phyloP scores from a whole-genome alignment of 2,329 filamentous ascomycete genomes.

The Monosporascus sp. region DNA sequence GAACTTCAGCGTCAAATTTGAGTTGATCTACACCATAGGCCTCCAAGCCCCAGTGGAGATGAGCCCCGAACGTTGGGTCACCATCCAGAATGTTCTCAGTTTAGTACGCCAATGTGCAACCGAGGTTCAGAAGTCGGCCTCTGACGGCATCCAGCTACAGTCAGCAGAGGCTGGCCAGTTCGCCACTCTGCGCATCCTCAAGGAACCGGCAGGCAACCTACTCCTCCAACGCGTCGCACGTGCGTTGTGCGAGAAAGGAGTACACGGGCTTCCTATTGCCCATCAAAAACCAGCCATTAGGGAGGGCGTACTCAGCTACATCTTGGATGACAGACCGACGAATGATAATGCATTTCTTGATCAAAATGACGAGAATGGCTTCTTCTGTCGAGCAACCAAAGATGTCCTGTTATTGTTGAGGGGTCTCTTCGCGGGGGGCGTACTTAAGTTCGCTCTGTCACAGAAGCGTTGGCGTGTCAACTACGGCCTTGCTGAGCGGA shows the following conservation, averaged over 20 bases:
- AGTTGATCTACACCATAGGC: constrained; percentile 60
- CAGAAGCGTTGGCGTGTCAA: constrained; percentile 62
- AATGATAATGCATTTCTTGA: constrained; percentile 26
- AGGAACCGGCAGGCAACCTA: constrained; percentile 19
- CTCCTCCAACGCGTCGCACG: constrained; percentile 31
- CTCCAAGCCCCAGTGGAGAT: constrained; percentile 44
- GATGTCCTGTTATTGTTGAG: constrained; percentile 42
- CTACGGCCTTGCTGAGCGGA: constrained; percentile 47
- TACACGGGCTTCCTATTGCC: constrained; percentile 36
- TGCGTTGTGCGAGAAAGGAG: constrained; percentile 38
- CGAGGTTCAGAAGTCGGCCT: constrained; percentile 24
- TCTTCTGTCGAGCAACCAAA: constrained; percentile 32
- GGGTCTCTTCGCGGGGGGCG: constrained; percentile 50
- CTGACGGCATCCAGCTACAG: constrained; percentile 38
- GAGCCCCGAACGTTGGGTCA: constrained; percentile 49
- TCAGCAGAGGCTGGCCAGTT: constrained; percentile 30
- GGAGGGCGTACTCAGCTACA: constrained; percentile 36
- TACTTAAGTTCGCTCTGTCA: constrained; percentile 48
- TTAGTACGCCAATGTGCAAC: constrained; percentile 31
- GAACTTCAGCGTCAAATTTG: constrained; percentile 54
- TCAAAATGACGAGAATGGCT: constrained; percentile 25
- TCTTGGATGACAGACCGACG: constrained; percentile 32
- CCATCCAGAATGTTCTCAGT: constrained; percentile 48
- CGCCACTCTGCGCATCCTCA: constrained; percentile 44
- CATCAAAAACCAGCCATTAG: constrained; percentile 26